phyloP scores from a whole-genome alignment of 805 yeast species.

The Yarrowia sp. region DNA sequence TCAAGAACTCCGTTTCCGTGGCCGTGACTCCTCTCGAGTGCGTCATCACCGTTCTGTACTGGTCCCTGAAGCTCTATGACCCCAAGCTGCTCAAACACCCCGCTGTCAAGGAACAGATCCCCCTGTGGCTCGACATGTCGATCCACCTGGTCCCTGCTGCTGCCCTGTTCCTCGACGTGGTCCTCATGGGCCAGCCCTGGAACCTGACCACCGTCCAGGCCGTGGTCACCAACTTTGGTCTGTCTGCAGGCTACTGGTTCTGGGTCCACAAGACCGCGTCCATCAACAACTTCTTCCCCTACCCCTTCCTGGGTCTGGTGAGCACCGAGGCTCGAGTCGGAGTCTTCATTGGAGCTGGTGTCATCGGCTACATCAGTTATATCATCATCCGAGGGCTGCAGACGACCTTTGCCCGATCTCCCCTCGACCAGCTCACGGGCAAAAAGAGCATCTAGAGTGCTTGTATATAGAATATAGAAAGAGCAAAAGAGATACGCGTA shows the following conservation, averaged over 20 bases:
- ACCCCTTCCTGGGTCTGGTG: slow-evolving; percentile 48
- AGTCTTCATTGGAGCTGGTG: slow-evolving; percentile 44
- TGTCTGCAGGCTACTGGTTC: slow-evolving; percentile 48
- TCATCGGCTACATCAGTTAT: slow-evolving; percentile 43
- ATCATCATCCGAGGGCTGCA: slow-evolving; percentile 44
- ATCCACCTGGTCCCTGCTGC: slow-evolving; percentile 49
- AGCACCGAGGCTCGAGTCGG: slow-evolving; percentile 42
- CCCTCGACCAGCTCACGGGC: slow-evolving; percentile 11
- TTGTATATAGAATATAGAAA: slow-evolving; percentile 4
- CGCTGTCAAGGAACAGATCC: slow-evolving; percentile 43
- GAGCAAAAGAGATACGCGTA: no score
- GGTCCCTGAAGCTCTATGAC: slow-evolving; percentile 47
- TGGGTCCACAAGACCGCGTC: slow-evolving; percentile 48
- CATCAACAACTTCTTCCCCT: slow-evolving; percentile 49
- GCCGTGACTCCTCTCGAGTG: slow-evolving; percentile 49
- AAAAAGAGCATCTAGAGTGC: slow-evolving; percentile 17
- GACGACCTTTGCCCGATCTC: slow-evolving; percentile 29
- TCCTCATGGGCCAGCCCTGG: slow-evolving; percentile 46
- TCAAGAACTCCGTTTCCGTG: slow-evolving; percentile 44
- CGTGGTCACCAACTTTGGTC: slow-evolving; percentile 40
- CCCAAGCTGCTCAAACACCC: slow-evolving; percentile 44
- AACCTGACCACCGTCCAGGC: slow-evolving; percentile 42
- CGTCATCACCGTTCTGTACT: slow-evolving; percentile 48
- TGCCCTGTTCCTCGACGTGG: slow-evolving; percentile 45
- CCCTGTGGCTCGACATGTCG: slow-evolving; percentile 46